phyloP scores from a whole-genome alignment of 2,329 filamentous ascomycete species.

The Aspergillus aculeatus region DNA sequence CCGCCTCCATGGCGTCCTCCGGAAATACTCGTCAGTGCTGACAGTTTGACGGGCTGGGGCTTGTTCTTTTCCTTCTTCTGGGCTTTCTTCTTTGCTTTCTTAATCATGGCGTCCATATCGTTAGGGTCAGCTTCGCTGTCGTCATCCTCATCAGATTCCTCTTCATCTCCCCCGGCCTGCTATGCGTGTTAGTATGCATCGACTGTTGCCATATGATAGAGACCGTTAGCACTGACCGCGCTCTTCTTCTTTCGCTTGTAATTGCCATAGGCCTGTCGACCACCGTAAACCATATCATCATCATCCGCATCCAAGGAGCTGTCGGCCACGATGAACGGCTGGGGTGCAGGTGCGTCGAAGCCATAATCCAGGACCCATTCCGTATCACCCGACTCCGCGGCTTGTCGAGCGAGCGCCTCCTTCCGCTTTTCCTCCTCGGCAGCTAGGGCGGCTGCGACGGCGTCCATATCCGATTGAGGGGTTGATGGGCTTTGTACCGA shows the following conservation, averaged over 20 bases:
- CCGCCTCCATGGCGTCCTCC: conserved; percentile 19
- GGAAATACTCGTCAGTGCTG: conserved; percentile 33
- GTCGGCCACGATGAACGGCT: conserved; percentile 32
- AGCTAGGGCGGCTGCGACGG: conserved; percentile 41
- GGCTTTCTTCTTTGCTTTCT: conserved; percentile 19
- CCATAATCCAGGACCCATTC: conserved; percentile 44
- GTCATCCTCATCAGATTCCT: conserved; percentile 14
- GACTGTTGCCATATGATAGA: background rate
- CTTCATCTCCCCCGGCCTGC: conserved; percentile 10
- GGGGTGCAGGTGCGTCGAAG: conserved; percentile 18
- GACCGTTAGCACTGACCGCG: conserved; percentile 25
- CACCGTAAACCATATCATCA: conserved; percentile 29
- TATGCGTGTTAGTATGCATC: conserved; percentile 1
- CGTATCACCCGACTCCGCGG: conserved; percentile 44
- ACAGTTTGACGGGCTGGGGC: conserved; percentile 17
- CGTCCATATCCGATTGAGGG: conserved; percentile 37
- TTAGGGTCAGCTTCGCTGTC: conserved; percentile 14
- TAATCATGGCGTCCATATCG: conserved; percentile 18
- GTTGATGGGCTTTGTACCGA: conserved; percentile 22
- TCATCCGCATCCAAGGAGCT: conserved; percentile 36
- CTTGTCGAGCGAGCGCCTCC: conserved; percentile 40
- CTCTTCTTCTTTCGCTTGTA: conserved; percentile 37
- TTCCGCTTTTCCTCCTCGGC: conserved; percentile 43
- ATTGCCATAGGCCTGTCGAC: conserved; percentile 40
- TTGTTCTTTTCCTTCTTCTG: conserved; percentile 21